Base-by-base conservation (phyloP, 2,329 filamentous ascomycete species). In the Geoglossum cookeanum region DNA sequence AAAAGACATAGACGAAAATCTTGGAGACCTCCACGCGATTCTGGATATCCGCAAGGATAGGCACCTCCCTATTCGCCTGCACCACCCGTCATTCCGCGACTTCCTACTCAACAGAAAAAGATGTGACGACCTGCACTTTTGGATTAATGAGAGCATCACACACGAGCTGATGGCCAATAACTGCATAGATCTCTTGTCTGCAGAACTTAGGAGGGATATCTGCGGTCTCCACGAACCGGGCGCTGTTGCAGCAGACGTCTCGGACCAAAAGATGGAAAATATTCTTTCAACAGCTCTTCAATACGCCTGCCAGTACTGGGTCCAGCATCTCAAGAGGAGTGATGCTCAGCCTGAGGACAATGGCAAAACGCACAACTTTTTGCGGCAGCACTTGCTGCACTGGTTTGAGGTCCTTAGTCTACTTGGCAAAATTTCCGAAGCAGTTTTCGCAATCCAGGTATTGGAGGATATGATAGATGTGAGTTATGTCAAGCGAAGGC, bases 401-500 rank as follows among this genome's bases (percentile, higher is more conserved):
- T 75, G 70, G 72, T 62, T 76, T 2, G 72, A 75, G 58, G 67
- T 69, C 37, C 64, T 74, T 2, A 69, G 69, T 53, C 64, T 72
- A 3, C 58, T 70, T 11, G 51, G 56, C 8, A 59, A 61, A 39
- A 60, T 67, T 7, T 59, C 61, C 8, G 51, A 62, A 57, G 68
- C 61, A 1, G 51, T 67, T 4, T n/a, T 60, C 9, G 57, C 62
- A 13, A 60, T 68, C 61, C 62, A 27, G 22, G 17, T 27, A 22
- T 55, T 55, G 32, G 51, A 35, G 35, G 17, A 30, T 32, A 42
- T 35, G 22, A 55, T 35, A 22, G 22, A 32, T 9, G 51, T 55
- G 17, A 55, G 51, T 49, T 32, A 55, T 30, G 22, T 42, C 35
- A 32, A 22, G 17, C n/a, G 29, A 32, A 27, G 29, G 9, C 39